A percentile compares a stretch with the other conserved stretches of the same genome.
Evolutionary conservation across 495 filamentous ascomycete genomes (phyloP).

Genomic region (Neurospora cerealis): DNA sequence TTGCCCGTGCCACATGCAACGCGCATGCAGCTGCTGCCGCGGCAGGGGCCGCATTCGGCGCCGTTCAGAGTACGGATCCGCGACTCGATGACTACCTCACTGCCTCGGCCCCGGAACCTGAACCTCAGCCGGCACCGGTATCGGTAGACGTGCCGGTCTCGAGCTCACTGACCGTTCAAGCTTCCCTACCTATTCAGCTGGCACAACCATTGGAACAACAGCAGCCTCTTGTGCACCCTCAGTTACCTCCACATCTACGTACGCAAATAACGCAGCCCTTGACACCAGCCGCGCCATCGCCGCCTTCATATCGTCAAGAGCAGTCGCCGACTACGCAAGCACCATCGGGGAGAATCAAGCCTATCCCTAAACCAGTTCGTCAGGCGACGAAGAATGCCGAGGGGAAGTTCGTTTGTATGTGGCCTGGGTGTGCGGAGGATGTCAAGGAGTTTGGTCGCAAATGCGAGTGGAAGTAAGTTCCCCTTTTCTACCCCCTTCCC

Average conservation of each 20-base stretch:
- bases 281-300: neutral
- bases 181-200: neutral
- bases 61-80: neutral
- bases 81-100: neutral
- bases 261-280: neutral
- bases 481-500: neutral
- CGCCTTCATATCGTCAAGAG: neutral
- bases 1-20: neutral
- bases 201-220: neutral
- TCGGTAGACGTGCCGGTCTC: neutral
- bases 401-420: conserved; percentile 62
- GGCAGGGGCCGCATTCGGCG: neutral
- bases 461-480: conserved; percentile 85
- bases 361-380: conserved; percentile 40
- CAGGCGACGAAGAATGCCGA: conserved; percentile 46
- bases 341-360: conserved; percentile 23
- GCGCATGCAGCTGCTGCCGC: neutral
- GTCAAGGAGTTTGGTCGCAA: conserved; percentile 61
- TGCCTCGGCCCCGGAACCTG: neutral
- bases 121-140: neutral
- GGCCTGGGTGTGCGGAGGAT: conserved; percentile 45
- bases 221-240: neutral
- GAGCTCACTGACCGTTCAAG: neutral
- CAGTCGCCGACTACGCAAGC: neutral
- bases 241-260: no score